Base-by-base conservation (phyloP, 75 land plant genomes). In the Larix kaempferi region DNA sequence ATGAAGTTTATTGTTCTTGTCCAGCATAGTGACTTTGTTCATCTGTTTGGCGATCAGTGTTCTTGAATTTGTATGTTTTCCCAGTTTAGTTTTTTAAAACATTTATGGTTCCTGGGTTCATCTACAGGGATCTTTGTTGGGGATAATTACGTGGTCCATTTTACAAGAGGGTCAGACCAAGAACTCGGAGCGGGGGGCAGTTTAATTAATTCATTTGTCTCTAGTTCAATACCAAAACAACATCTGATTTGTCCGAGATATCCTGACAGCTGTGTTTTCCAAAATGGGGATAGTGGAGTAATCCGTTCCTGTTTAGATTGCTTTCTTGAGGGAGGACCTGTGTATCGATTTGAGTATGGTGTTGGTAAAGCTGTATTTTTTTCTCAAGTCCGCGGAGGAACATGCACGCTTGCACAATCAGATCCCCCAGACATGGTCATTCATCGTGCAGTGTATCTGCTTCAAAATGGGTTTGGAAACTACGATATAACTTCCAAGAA, bases 331-430 rank as follows among this genome's bases (percentile, higher is more conserved):
- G 87, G 85, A 25, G 33, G 81, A 12, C 81, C 80, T 4, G 55
- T 85, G 13, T 76, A 85, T 37, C 67, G 75, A 41, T 85, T 82
- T 57, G 81, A 85, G 75, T 85, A 85, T 73, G 79, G 85, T 2
- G 71, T 77, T 13, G 69, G 78, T 8, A 37, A 81, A 54, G 49
- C 8, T 44, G 49, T 44, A 6, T 44, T 44, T 44, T 6, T 44
- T 1, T 6, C 49, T 6, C 49, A 44, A 44, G 49, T 44, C 49
- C 49, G 49, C 49, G 86, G 86, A 41, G 85, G 87, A 74, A 85
- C 87, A 14, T 85, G 87, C 73, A 29, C 33, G 33, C 73, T 29
- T 29, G 33, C 33, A 29, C 33, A 29, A 29, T 29, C 33, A 29
- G 84, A 85, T 63, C 16, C 65, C 1, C 64, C 66, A 4, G 78